Base-by-base conservation (phyloP, 2,329 filamentous ascomycete genomes). In the Trichothecium sympodiale region DNA sequence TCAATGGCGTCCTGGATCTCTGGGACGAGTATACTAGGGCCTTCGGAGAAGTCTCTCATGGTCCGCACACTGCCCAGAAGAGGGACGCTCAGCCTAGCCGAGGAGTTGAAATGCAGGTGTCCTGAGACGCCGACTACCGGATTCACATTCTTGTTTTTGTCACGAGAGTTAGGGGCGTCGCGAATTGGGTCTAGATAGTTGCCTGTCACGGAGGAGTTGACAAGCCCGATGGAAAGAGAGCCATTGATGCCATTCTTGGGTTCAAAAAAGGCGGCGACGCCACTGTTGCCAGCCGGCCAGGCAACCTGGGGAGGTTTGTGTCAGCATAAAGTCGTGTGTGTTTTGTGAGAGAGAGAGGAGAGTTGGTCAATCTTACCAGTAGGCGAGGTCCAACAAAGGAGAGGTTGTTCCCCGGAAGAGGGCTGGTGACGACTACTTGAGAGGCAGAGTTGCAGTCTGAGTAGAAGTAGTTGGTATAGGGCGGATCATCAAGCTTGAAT, bases 211-310 rank as follows among this genome's bases (percentile, higher is more conserved):
- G 65, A 65, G 0, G 64, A 67, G 33, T 72, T 74, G 32, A 69
- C 57, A 6, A 80, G 51, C 8, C 57, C 49, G 31, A 80, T 64
- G 2, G 57, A 61, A 2, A 81, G 56, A 2, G 61, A 64, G 2
- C 72, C 71, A 39, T 75, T 72, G 12, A 60, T 46, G 3, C 67
- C 67, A 43, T 67, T 65, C 33, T 65, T 55, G 0, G 76, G 69
- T 12, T 62, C 55, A 42, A 80, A 80, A 44, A 69, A 77, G 0
- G 66, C 57, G 4, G 65, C 66, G 17, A 70, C 59, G 1, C 77
- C 77, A 35, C 74, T 80, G 45, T 80, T 76, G 2, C 77, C 77
- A 8, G 74, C 71, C 7, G 77, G 75, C 75, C 75, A 81, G 8
- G 76, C 77, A 7, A 73, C n/a, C 36, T 44, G 10, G 6, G 53